A percentile compares a stretch with the other conserved stretches of the same genome.
phyloP scores from a whole-genome alignment of 768 basidiomycete species.

The Boletus speciosus region DNA sequence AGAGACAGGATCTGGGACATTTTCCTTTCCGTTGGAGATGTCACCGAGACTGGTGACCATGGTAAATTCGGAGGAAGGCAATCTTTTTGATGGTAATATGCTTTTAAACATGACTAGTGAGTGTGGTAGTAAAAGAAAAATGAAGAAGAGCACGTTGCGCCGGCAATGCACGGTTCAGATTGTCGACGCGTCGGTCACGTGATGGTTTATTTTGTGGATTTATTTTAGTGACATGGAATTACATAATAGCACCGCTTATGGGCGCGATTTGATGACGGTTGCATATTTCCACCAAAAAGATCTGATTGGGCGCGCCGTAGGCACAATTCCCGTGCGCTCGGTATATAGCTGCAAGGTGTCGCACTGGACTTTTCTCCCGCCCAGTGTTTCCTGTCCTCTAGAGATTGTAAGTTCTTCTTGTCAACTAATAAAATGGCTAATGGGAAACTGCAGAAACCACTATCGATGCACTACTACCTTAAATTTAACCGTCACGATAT shows the following conservation, averaged over 20 bases:
- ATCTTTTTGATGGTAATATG: constrained; percentile 67
- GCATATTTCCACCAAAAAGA: background rate
- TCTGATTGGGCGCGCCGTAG: constrained; percentile 14
- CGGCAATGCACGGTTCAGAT: constrained; percentile 23
- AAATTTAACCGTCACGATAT: constrained; percentile 5
- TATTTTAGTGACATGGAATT: constrained; percentile 8
- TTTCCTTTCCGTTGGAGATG: constrained; percentile 61
- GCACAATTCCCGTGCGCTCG: constrained; percentile 31
- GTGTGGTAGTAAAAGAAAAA: background rate
- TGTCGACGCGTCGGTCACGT: constrained; percentile 33
- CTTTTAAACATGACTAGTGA: constrained; percentile 66
- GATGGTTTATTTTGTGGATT: constrained; percentile 26
- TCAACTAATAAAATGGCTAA: constrained; percentile 6
- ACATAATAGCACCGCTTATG: constrained; percentile 15
- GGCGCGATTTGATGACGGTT: constrained; percentile 16
- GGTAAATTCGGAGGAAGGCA: constrained; percentile 66
- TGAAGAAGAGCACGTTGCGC: constrained; percentile 9
- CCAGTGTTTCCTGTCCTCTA: background rate
- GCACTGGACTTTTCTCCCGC: background rate
- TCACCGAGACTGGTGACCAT: constrained; percentile 59
- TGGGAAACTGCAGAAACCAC: constrained; percentile 12
- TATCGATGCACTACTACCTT: constrained; percentile 16
- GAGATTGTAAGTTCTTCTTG: constrained; percentile 2
- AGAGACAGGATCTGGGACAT: constrained; percentile 46
- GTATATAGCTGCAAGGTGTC: constrained; percentile 23